These are phyloP conservation scores for Cryptosporidium canis DNA, from an alignment of 169 alveolate species.

Conservation along the genomic window DNA sequence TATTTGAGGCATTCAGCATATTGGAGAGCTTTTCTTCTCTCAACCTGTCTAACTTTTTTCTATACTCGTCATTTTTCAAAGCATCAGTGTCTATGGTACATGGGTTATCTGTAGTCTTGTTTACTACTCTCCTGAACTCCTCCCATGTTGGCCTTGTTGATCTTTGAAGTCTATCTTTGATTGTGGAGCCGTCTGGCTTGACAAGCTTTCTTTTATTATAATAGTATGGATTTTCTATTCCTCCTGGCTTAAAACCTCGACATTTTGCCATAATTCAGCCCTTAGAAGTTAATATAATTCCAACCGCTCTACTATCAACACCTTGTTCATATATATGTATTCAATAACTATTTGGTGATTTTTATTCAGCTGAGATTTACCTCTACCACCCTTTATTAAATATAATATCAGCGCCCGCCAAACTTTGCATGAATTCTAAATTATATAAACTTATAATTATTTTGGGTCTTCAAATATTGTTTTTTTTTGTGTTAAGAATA, in stretches of 20 bases:
- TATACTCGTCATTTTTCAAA: constrained; percentile 34
- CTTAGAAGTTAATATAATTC: background rate
- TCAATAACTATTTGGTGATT: background rate
- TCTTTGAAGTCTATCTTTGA: constrained; percentile 47
- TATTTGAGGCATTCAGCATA: constrained; percentile 9
- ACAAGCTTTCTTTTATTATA: constrained; percentile 22
- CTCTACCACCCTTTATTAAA: background rate
- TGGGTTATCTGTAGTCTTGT: constrained; percentile 1
- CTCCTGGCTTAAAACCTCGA: constrained; percentile 72
- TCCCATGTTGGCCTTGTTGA: constrained; percentile 73
- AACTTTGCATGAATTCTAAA: background rate
- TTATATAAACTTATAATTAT: background rate
- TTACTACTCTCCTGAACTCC: constrained; percentile 25
- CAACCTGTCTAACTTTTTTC: constrained; percentile 5
- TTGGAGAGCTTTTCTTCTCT: constrained; percentile 46
- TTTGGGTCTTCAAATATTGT: too few relatives aligned
- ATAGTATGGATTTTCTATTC: constrained; percentile 51
- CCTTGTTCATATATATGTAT: background rate
- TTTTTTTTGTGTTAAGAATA: too few relatives aligned
- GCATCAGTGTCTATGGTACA: background rate
- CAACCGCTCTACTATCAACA: background rate
- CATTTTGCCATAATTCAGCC: constrained; percentile 43
- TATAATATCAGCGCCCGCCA: background rate
- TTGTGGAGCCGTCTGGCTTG: constrained; percentile 38
- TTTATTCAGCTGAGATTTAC: background rate